phyloP scores from a whole-genome alignment of 2,329 filamentous ascomycete species.

The Stemphylium beticola region DNA sequence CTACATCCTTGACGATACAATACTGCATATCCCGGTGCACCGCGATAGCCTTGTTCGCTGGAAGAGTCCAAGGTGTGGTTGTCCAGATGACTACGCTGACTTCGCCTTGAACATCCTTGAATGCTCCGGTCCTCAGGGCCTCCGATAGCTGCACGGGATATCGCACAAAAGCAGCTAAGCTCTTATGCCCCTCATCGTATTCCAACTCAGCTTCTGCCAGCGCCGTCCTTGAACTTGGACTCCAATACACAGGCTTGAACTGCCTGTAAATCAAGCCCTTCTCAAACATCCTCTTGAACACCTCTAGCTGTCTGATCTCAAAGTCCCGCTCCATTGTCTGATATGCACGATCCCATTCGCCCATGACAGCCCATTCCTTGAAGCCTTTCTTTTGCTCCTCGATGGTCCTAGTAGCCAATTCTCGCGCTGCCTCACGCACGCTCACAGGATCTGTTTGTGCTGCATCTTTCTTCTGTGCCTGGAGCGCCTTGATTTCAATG shows the following conservation, averaged over 20 bases:
- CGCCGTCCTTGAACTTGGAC: conserved; percentile 76
- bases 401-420: conserved; percentile 72
- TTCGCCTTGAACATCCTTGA: conserved; percentile 27
- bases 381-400: conserved; percentile 76
- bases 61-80: conserved; percentile 96
- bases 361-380: conserved; percentile 76
- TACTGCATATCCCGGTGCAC: conserved; percentile 79
- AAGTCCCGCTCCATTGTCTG: conserved; percentile 79
- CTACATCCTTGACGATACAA: conserved; percentile 61
- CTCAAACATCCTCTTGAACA: conserved; percentile 77
- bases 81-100: conserved; percentile 95
- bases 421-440: conserved; percentile 68
- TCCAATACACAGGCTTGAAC: conserved; percentile 88
- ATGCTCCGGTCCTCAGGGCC: conserved; percentile 50
- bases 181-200: conserved; percentile 77
- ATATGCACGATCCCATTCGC: conserved; percentile 78
- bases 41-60: conserved; percentile 89
- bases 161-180: conserved; percentile 76
- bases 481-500: conserved; percentile 94
- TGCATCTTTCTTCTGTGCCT: conserved; percentile 55
- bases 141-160: conserved; percentile 68
- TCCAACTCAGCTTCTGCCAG: conserved; percentile 85
- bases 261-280: conserved; percentile 74
- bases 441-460: conserved; percentile 55
- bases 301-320: conserved; percentile 74